phyloP scores from a whole-genome alignment of 345 rosid genomes.

The Dipteronia sinensis region DNA sequence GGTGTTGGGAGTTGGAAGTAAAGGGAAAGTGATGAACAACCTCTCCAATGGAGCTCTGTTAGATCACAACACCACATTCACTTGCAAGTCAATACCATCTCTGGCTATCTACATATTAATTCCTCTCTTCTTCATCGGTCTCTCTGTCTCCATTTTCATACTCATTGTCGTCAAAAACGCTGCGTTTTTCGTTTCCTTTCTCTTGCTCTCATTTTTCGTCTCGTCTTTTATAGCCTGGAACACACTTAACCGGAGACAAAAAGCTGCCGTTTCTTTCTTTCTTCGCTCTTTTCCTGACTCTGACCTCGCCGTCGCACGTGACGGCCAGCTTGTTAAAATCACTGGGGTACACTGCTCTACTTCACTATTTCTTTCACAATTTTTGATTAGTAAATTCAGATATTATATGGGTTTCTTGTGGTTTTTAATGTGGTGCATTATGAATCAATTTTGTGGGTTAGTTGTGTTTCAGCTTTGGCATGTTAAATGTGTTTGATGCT shows the following conservation, averaged over 20 bases:
- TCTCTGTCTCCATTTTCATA: conserved; percentile 43
- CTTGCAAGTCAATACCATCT: conserved; percentile 40
- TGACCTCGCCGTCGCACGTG: conserved; percentile 42
- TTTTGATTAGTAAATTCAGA: not conserved
- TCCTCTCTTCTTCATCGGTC: conserved; percentile 36
- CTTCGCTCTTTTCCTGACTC: conserved; percentile 52
- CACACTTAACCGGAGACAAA: conserved; percentile 27
- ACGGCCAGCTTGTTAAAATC: conserved; percentile 58
- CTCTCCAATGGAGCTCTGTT: conserved; percentile 40
- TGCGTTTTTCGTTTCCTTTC: conserved; percentile 39
- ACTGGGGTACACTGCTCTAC: conserved; percentile 42
- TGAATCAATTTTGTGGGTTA: not conserved
- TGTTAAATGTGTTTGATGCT: not conserved
- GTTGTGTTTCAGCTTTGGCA: no score
- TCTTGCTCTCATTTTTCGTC: conserved; percentile 35
- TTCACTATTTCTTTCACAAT: not conserved
- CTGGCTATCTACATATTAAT: conserved; percentile 35
- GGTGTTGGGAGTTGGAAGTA: not conserved
- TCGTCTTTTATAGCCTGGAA: conserved; percentile 49
- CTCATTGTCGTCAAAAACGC: conserved; percentile 48
- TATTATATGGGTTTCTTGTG: conserved; percentile 14
- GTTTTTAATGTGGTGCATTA: conserved; percentile 5
- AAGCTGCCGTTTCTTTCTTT: conserved; percentile 34
- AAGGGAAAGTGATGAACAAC: conserved; percentile 51
- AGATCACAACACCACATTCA: conserved; percentile 30